These are phyloP conservation scores for Phytophthora constricta DNA, from an alignment of 352 stramenopile species.

Conservation along the genomic window DNA sequence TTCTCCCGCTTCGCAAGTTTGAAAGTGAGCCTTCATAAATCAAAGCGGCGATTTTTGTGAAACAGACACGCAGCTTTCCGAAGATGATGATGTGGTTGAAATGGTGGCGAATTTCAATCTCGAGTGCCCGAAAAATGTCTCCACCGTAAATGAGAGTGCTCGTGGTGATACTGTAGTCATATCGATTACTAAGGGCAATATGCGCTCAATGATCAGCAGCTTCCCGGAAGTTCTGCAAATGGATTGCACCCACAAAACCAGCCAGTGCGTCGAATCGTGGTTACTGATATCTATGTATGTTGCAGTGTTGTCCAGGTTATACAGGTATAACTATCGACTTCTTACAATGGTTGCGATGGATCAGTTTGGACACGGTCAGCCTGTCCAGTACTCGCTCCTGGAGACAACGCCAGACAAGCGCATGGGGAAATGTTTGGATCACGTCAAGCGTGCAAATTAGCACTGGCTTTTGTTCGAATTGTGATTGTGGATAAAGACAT, in stretches of 20 bases:
- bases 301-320: conserved; percentile 1
- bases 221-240: conserved; percentile 12
- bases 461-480: conserved; percentile 14
- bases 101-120: conserved; percentile 17
- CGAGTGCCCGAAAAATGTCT: neutral
- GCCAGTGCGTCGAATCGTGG: conserved; percentile 1
- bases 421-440: conserved; percentile 6
- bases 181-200: neutral
- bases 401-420: conserved; percentile 12
- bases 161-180: conserved; percentile 15
- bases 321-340: conserved; percentile 18
- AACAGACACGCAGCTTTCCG: neutral
- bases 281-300: neutral
- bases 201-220: conserved; percentile 4
- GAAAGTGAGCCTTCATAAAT: too few species aligned
- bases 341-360: conserved; percentile 12
- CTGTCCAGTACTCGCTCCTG: conserved; percentile 17
- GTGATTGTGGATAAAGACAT: conserved; percentile 20
- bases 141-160: conserved; percentile 4
- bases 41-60: too few species aligned
- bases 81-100: neutral
- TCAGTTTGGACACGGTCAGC: conserved; percentile 2
- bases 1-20: too few species aligned
- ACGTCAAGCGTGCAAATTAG: conserved; percentile 17
- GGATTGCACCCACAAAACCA: conserved; percentile 17